Evolutionary conservation across 768 basidiomycete species (phyloP).

Genomic region (Calocybe cyanea): DNA sequence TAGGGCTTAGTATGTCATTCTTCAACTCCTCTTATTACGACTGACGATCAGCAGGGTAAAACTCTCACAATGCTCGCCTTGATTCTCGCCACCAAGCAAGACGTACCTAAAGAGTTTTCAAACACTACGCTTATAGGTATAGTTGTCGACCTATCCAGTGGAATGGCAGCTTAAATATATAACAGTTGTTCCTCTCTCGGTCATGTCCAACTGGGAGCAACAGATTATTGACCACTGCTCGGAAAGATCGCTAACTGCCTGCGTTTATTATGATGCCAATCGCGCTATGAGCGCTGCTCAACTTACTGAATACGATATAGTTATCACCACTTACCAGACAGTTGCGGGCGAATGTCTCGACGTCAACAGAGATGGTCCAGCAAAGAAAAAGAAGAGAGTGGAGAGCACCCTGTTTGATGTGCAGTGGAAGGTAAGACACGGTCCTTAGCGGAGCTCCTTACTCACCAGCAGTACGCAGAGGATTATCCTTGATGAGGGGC

Average conservation of each 20-base stretch:
- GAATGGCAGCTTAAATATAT: neutral
- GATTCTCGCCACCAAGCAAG: slow-evolving; percentile 71
- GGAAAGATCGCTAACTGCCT: slow-evolving; percentile 46
- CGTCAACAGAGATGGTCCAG: slow-evolving; percentile 19
- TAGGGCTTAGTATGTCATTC: slow-evolving; percentile 37
- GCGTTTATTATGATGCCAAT: slow-evolving; percentile 71
- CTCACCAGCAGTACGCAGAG: slow-evolving; percentile 36
- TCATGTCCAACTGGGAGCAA: slow-evolving; percentile 86
- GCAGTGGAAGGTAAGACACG: slow-evolving; percentile 68
- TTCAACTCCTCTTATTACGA: neutral
- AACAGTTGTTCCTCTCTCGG: slow-evolving; percentile 76
- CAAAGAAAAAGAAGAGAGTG: slow-evolving; percentile 61
- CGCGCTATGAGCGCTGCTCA: slow-evolving; percentile 56
- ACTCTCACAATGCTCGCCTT: slow-evolving; percentile 86
- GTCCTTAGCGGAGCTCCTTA: neutral
- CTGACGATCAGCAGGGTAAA: slow-evolving; percentile 57
- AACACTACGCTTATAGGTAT: slow-evolving; percentile 78
- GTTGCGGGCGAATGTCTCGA: slow-evolving; percentile 54
- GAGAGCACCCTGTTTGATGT: slow-evolving; percentile 61
- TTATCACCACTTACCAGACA: slow-evolving; percentile 83
- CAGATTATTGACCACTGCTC: slow-evolving; percentile 74
- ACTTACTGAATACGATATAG: slow-evolving; percentile 66
- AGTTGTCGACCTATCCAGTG: slow-evolving; percentile 10
- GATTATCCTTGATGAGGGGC: slow-evolving; percentile 86
- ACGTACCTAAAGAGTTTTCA: slow-evolving; percentile 51